A percentile compares a stretch with the other conserved stretches of the same genome.
phyloP scores from a whole-genome alignment of 805 yeast genomes.

The Starmerella sp. region DNA sequence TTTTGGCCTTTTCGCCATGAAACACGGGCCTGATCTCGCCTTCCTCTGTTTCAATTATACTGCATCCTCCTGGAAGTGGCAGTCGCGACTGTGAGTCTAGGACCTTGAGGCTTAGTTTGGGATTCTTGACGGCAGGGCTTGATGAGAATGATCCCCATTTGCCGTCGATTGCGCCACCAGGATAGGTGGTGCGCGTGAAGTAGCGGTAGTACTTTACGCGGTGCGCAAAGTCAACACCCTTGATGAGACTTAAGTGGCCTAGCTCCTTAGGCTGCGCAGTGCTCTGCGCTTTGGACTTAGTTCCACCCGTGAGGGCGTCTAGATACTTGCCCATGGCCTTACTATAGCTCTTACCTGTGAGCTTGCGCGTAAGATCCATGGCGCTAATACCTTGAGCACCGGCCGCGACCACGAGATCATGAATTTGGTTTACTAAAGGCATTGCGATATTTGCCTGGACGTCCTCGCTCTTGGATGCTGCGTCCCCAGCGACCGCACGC shows the following conservation, averaged over 20 bases:
- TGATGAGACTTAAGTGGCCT: constrained; percentile 36
- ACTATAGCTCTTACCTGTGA: constrained; percentile 47
- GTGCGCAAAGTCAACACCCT: constrained; percentile 64
- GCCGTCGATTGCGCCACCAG: not conserved
- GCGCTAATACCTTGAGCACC: constrained; percentile 48
- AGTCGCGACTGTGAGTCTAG: not conserved
- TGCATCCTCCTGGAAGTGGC: constrained; percentile 13
- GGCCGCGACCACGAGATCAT: constrained; percentile 35
- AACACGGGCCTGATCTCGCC: constrained; percentile 19
- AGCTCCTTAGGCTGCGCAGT: constrained; percentile 10
- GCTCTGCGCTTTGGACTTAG: constrained; percentile 7
- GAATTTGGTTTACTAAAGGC: constrained; percentile 57
- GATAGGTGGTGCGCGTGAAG: constrained; percentile 34
- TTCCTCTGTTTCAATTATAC: constrained; percentile 5
- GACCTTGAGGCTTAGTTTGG: constrained; percentile 3
- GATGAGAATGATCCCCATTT: not conserved
- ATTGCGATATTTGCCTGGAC: constrained; percentile 39
- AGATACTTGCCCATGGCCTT: constrained; percentile 43
- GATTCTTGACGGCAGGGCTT: not conserved
- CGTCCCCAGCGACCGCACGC: constrained; percentile 3
- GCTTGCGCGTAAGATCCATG: constrained; percentile 38
- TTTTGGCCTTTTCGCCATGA: constrained; percentile 22
- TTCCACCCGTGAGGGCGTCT: constrained; percentile 37
- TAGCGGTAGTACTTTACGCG: constrained; percentile 62
- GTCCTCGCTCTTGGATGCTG: not conserved